Conservation (phyloP, 1,139 yeast species). For the Debaryomyces psychrophilus region DNA sequence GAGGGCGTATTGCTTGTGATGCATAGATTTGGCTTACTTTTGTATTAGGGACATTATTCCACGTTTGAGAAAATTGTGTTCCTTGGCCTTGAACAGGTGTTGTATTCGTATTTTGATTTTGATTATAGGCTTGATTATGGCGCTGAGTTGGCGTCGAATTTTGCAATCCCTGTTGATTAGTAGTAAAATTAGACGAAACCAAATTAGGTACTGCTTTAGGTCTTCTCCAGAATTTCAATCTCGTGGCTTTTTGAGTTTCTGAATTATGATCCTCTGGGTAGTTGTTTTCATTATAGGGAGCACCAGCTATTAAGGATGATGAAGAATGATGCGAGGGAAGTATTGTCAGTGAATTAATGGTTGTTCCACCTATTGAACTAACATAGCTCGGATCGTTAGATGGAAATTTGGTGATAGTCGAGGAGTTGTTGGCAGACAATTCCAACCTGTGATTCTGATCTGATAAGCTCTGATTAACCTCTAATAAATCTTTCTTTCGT, state of each 20-base stretch:
- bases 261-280: constrained; percentile 31
- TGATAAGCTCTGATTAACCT: constrained; percentile 27
- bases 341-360: background rate
- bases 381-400: constrained; percentile 6
- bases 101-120: constrained; percentile 2
- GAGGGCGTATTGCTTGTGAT: constrained; percentile 11
- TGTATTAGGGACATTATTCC: constrained; percentile 10
- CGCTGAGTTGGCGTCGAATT: constrained; percentile 13
- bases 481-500: constrained; percentile 28
- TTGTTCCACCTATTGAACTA: constrained; percentile 2
- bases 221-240: constrained; percentile 58
- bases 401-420: background rate
- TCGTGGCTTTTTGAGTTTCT: constrained; percentile 49
- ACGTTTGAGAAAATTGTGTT: constrained; percentile 7
- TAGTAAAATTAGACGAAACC: constrained; percentile 19
- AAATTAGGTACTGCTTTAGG: constrained; percentile 32
- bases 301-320: constrained; percentile 21
- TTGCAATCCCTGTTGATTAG: constrained; percentile 12
- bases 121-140: constrained; percentile 8
- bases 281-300: constrained; percentile 20
- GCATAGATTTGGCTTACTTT: constrained; percentile 15
- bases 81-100: background rate
- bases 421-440: background rate
- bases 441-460: constrained; percentile 30
- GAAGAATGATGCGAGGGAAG: constrained; percentile 12